Conservation (phyloP, 208 protist genomes). For the Acanthamoeba healyi region DNA sequence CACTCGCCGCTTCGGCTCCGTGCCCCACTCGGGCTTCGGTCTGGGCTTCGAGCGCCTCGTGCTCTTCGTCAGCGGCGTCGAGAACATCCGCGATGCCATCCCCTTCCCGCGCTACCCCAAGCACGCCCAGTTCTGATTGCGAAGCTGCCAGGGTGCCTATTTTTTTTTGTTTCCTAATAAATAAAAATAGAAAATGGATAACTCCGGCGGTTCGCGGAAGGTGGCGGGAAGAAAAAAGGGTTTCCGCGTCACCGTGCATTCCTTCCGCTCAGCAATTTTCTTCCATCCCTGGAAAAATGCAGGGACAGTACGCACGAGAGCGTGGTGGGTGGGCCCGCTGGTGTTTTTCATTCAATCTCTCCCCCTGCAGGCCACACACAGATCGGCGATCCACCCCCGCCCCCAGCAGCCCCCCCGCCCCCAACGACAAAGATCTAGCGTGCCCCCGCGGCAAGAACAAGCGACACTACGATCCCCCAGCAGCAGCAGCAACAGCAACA, state of each 20-base stretch:
- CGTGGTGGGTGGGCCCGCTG: too few species aligned
- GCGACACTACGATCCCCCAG: neutral
- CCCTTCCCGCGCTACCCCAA: slow-evolving; percentile 84
- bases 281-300: neutral
- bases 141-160: too few species aligned
- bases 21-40: slow-evolving; percentile 91
- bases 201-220: too few species aligned
- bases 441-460: neutral
- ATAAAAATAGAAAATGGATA: neutral
- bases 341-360: neutral
- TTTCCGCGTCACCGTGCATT: too few species aligned
- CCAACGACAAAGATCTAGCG: too few species aligned
- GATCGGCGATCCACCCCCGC: neutral
- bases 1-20: slow-evolving; percentile 87
- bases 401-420: neutral
- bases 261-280: too few species aligned
- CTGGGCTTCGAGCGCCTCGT: slow-evolving; percentile 88
- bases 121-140: slow-evolving; percentile 40
- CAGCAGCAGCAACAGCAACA: too few species aligned
- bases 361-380: neutral
- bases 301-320: too few species aligned
- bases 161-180: neutral
- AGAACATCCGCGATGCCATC: slow-evolving; percentile 87
- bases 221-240: too few species aligned
- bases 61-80: slow-evolving; percentile 79